phyloP scores from a whole-genome alignment of 2,329 filamentous ascomycete genomes.

The Phialophora verrucosa region DNA sequence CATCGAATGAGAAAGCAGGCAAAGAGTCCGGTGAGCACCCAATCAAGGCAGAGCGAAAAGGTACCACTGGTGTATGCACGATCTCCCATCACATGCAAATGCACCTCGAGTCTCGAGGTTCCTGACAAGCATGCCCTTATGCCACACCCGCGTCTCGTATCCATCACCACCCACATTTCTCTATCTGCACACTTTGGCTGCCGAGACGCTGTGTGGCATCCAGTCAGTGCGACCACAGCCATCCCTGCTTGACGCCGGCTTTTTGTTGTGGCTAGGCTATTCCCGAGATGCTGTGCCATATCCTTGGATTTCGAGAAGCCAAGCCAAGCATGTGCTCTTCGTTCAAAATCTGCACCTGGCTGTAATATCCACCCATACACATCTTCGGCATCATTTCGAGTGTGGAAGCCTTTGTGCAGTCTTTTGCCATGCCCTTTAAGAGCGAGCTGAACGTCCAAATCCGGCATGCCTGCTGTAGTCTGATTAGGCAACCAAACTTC shows the following conservation, averaged over 20 bases:
- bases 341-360: not conserved
- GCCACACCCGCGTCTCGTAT: not conserved
- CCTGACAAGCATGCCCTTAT: slow-evolving; percentile 14
- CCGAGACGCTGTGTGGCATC: not conserved
- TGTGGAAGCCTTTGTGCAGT: not conserved
- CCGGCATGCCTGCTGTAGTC: no score
- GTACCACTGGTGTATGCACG: not conserved
- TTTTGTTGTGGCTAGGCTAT: slow-evolving; percentile 13
- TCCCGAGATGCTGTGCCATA: slow-evolving; percentile 6
- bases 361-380: not conserved
- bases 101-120: slow-evolving; percentile 13
- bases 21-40: not conserved
- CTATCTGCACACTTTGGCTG: not conserved
- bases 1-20: slow-evolving; percentile 12
- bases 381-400: not conserved
- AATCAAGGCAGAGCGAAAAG: not conserved
- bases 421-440: no score
- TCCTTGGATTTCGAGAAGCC: slow-evolving; percentile 8
- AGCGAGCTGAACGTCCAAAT: no score
- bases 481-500: slow-evolving; percentile 14
- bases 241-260: not conserved
- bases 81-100: slow-evolving; percentile 16
- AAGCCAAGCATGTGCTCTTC: slow-evolving; percentile 7
- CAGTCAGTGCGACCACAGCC: no score
- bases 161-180: not conserved